Evolutionary conservation across 1,284 basidiomycete species (phyloP), one percentile per base, ranked within the genome.

Genomic region (Cronartium ribicola): DNA sequence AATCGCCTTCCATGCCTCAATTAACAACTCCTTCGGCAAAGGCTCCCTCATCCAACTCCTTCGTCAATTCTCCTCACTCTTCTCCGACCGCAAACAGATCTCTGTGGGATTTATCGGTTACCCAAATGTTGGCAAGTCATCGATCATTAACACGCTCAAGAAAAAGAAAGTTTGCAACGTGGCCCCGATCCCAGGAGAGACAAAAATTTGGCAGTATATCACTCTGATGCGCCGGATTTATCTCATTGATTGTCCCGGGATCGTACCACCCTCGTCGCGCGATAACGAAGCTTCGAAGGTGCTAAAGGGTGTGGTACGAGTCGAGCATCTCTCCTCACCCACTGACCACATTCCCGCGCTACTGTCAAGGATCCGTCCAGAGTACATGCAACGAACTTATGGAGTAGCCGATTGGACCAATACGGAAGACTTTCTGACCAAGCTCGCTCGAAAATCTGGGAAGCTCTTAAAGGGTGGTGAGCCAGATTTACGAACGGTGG

Each of bases 121-220:
- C 83, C 95, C 96, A 4, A 98, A 99, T 82, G 94, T 97, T 71
- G 95, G 96, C 63, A 99, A 98, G 84, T 92, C 90, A 76, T 91
- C 89, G 79, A 92, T 98, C 78, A 98, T 98, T 84, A 98, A 99
- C 84, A 98, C 96, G 57, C 86, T 99, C 77, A 98, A 98, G 86
- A 93, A 92, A 83, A 91, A 92, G 82, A 97, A 97, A 83, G 95
- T 98, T 77, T 98, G 96, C 86, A 89, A 88, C 40, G 94, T 98
- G 67, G 96, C 96, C 17, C 95, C 96, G 11, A 88, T 98, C 40
- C 96, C 96, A 7, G 95, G 95, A 79, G 95, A 99, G 85, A 99
- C 96, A 68, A 98, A 98, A 84, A 90, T 98, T 77, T 98, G 96
- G 96, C 95, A 98, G 86, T 98, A 98, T 83, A 96, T 98, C 83